A percentile compares a stretch with the other conserved stretches of the same genome.
Evolutionary conservation across 2,329 filamentous ascomycete genomes (phyloP).

Genomic region (Aspergillus amoenus): DNA sequence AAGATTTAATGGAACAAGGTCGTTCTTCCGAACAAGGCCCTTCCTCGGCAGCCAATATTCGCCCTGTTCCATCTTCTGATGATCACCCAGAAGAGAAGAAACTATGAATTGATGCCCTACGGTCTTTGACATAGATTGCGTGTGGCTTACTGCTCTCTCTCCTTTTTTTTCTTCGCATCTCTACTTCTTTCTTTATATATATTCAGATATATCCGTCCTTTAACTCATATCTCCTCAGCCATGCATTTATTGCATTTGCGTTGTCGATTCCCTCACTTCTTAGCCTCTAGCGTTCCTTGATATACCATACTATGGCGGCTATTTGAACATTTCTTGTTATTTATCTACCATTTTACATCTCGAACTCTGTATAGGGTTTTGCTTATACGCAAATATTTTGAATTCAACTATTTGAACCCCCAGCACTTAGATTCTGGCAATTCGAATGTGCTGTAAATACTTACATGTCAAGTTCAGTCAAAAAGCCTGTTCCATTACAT

Average conservation of each 20-base stretch:
- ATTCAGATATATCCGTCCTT: neutral
- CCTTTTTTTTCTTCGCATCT: neutral
- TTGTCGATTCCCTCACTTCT: neutral
- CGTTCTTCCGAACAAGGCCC: conserved; percentile 41
- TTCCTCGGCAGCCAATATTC: conserved; percentile 12
- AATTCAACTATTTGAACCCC: neutral
- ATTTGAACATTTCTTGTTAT: neutral
- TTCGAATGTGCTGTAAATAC: neutral
- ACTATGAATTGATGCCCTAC: neutral
- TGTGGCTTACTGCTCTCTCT: neutral
- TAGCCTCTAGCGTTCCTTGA: neutral
- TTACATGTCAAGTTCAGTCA: neutral
- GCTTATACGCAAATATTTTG: neutral
- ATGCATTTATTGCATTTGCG: neutral
- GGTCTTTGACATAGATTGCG: neutral
- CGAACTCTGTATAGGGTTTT: neutral
- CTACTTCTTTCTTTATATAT: neutral
- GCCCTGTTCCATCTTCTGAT: conserved; percentile 8
- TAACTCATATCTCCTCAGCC: neutral
- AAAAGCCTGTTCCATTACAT: neutral
- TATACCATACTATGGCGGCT: neutral
- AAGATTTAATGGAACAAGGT: conserved; percentile 49
- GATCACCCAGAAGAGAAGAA: conserved; percentile 7
- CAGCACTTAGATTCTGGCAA: neutral
- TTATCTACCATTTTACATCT: neutral